phyloP scores from a whole-genome alignment of 176 grass and related monocot species.

The Cocos nucifera region DNA sequence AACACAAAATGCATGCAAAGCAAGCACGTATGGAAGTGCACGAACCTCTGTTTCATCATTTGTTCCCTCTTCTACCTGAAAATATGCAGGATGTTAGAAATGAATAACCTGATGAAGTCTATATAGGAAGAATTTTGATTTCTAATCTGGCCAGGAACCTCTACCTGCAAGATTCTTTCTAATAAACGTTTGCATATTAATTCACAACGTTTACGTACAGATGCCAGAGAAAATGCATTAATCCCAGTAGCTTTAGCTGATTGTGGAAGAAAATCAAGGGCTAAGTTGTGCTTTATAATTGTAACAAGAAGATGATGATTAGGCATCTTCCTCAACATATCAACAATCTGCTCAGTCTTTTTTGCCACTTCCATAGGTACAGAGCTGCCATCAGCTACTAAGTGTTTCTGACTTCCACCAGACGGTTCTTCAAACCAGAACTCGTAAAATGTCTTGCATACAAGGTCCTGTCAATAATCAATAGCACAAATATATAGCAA shows the following conservation, averaged over 20 bases:
- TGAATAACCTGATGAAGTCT: not conserved
- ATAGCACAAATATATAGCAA: too few relatives aligned
- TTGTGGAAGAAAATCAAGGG: constrained; percentile 94
- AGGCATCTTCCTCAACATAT: constrained; percentile 94
- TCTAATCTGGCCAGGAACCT: not conserved
- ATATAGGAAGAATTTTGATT: not conserved
- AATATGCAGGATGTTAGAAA: constrained; percentile 2
- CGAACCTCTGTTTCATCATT: constrained; percentile 62
- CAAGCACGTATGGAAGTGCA: constrained; percentile 87
- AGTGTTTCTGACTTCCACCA: constrained; percentile 90
- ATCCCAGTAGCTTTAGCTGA: constrained; percentile 82
- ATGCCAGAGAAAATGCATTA: constrained; percentile 47
- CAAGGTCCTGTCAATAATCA: constrained; percentile 59
- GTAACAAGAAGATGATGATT: constrained; percentile 93
- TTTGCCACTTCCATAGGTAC: constrained; percentile 91
- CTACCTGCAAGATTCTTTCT: constrained; percentile 99
- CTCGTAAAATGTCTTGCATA: constrained; percentile 99
- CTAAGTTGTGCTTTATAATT: constrained; percentile 71
- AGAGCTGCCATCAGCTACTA: constrained; percentile 91
- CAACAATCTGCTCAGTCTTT: constrained; percentile 98
- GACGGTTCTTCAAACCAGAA: constrained; percentile 94
- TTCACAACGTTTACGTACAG: constrained; percentile 76
- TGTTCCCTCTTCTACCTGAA: constrained; percentile 79
- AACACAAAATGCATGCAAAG: constrained; percentile 95
- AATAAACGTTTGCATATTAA: constrained; percentile 81